Evolutionary conservation across 2,329 filamentous ascomycete genomes (phyloP).

Genomic region (Hypomyces perniciosus): DNA sequence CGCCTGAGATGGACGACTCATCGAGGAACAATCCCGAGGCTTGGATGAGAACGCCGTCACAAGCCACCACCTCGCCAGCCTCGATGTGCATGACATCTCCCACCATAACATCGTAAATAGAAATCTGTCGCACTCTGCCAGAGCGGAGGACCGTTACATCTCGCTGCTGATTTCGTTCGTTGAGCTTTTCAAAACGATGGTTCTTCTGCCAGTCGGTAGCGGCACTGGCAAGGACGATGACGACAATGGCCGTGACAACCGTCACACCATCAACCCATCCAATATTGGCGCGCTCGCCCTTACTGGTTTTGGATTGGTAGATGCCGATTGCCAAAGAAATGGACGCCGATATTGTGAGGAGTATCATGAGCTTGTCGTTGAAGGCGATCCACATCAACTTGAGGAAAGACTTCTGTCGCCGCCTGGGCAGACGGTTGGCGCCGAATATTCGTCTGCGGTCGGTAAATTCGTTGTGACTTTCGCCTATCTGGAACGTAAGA

Average conservation of each 20-base stretch:
- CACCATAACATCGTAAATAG: slow-evolving; percentile 64
- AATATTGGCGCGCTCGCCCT: slow-evolving; percentile 47
- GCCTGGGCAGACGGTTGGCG: slow-evolving; percentile 51
- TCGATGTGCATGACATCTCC: slow-evolving; percentile 70
- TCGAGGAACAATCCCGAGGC: slow-evolving; percentile 53
- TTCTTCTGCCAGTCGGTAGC: slow-evolving; percentile 80
- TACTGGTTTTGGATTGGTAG: slow-evolving; percentile 60
- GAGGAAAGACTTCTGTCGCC: slow-evolving; percentile 63
- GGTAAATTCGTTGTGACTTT: slow-evolving; percentile 23
- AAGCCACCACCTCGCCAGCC: slow-evolving; percentile 65
- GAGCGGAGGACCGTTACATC: slow-evolving; percentile 71
- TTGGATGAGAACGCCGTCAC: slow-evolving; percentile 62
- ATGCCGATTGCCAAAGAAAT: slow-evolving; percentile 70
- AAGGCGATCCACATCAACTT: slow-evolving; percentile 69
- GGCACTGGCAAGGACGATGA: slow-evolving; percentile 72
- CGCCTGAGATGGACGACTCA: slow-evolving; percentile 70
- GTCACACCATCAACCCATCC: slow-evolving; percentile 81
- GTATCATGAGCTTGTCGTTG: slow-evolving; percentile 73
- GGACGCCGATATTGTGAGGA: slow-evolving; percentile 64
- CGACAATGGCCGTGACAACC: slow-evolving; percentile 68
- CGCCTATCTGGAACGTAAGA: slow-evolving; percentile 26
- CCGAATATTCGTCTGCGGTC: slow-evolving; percentile 67
- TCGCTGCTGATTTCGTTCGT: slow-evolving; percentile 72
- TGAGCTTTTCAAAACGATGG: slow-evolving; percentile 72
- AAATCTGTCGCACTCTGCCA: slow-evolving; percentile 62